Conservation (phyloP, 2,329 filamentous ascomycete species). For the Aspergillus unguis region DNA sequence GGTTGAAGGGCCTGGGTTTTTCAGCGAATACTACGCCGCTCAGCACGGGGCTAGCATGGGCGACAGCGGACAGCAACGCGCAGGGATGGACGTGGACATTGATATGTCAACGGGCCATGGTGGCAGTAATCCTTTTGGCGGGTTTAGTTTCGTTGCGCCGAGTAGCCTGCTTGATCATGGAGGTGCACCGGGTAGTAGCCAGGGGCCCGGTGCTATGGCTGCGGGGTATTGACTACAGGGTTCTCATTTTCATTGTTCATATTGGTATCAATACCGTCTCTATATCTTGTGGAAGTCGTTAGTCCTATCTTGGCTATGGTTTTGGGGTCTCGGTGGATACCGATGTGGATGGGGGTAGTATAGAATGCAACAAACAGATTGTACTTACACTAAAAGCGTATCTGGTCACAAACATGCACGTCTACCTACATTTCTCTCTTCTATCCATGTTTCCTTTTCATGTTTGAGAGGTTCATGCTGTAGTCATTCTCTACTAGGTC, state of each 20-base stretch:
- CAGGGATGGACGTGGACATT: neutral
- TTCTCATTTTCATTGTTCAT: neutral
- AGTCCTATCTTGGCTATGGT: neutral
- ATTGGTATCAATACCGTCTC: neutral
- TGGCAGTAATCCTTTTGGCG: constrained; percentile 43
- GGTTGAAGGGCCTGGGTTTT: constrained; percentile 44
- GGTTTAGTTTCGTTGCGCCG: constrained; percentile 49
- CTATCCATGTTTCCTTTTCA: too few species aligned
- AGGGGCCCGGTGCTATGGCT: constrained; percentile 17
- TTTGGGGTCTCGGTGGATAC: neutral
- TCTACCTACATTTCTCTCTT: too few species aligned
- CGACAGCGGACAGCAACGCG: neutral
- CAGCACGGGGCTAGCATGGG: constrained; percentile 12
- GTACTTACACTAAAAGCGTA: too few species aligned
- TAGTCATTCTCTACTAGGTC: too few species aligned
- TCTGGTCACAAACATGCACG: too few species aligned
- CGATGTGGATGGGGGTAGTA: too few species aligned
- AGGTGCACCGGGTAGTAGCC: constrained; percentile 18
- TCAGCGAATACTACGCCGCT: constrained; percentile 27
- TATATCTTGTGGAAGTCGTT: too few species aligned
- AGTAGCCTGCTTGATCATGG: constrained; percentile 45
- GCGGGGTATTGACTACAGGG: constrained; percentile 21
- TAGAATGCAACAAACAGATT: too few species aligned
- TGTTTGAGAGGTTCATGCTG: too few species aligned
- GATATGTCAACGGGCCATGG: constrained; percentile 18